Evolutionary conservation across 805 yeast species (phyloP).

Genomic region (Barnettozyma vustinii): DNA sequence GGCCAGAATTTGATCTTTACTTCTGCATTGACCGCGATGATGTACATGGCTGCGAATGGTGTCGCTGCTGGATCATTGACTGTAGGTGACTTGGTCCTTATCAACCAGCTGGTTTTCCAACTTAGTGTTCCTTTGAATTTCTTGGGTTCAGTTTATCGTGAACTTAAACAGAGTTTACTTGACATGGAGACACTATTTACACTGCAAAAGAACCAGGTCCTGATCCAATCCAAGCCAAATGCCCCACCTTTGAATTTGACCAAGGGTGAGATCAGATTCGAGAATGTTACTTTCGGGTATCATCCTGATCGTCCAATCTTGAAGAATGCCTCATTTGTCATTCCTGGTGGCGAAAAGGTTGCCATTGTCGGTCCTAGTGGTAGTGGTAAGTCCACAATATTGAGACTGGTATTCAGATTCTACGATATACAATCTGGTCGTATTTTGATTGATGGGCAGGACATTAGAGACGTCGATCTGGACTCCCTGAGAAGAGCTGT

Average conservation of each 20-base stretch:
- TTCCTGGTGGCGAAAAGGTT: constrained; percentile 86
- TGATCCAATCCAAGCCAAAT: constrained; percentile 53
- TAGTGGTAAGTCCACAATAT: constrained; percentile 87
- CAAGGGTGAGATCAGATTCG: constrained; percentile 69
- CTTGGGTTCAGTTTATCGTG: constrained; percentile 92
- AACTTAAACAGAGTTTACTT: constrained; percentile 82
- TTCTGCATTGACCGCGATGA: constrained; percentile 88
- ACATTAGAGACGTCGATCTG: constrained; percentile 66
- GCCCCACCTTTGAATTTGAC: constrained; percentile 57
- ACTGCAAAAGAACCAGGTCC: constrained; percentile 68
- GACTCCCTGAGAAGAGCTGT: constrained; percentile 68
- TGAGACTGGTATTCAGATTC: constrained; percentile 80
- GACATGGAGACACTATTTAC: constrained; percentile 96
- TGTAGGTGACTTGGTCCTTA: constrained; percentile 92
- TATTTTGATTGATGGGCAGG: constrained; percentile 84
- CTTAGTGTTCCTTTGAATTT: constrained; percentile 91
- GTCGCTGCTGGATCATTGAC: constrained; percentile 77
- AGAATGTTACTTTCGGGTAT: constrained; percentile 90
- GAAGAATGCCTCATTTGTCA: constrained; percentile 70
- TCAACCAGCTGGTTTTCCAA: constrained; percentile 94
- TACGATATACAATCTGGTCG: constrained; percentile 79
- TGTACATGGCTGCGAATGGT: constrained; percentile 96
- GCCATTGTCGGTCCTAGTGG: constrained; percentile 98
- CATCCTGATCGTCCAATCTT: constrained; percentile 85
- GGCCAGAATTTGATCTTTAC: constrained; percentile 83